Evolutionary conservation across 2,329 filamentous ascomycete genomes (phyloP).

Genomic region (Cladosporium sp.): DNA sequence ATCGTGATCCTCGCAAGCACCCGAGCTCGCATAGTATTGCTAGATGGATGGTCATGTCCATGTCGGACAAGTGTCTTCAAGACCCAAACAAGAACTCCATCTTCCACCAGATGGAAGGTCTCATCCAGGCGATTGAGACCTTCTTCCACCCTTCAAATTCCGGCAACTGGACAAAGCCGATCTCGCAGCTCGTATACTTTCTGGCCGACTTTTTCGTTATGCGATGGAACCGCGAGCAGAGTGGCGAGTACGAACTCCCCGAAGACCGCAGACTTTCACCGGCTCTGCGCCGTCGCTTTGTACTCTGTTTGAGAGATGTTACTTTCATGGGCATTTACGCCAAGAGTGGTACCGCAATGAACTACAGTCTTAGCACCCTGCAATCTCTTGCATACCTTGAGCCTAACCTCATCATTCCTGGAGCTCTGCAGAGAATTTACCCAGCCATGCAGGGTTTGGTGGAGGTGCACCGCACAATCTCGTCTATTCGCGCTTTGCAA

Average conservation of each 20-base stretch:
- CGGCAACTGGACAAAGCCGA: slow-evolving; percentile 81
- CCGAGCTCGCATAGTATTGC: slow-evolving; percentile 89
- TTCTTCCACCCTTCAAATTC: slow-evolving; percentile 99
- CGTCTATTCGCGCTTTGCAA: slow-evolving; percentile 85
- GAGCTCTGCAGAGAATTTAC: slow-evolving; percentile 91
- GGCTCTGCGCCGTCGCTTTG: slow-evolving; percentile 82
- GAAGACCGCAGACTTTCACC: slow-evolving; percentile 71
- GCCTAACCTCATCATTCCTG: slow-evolving; percentile 84
- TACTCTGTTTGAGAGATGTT: slow-evolving; percentile 81
- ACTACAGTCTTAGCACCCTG: slow-evolving; percentile 83
- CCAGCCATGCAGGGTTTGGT: slow-evolving; percentile 94
- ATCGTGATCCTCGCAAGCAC: slow-evolving; percentile 90
- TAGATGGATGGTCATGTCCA: slow-evolving; percentile 84
- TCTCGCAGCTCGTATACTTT: slow-evolving; percentile 88
- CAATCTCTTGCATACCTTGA: slow-evolving; percentile 88
- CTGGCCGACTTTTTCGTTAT: slow-evolving; percentile 95
- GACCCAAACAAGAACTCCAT: slow-evolving; percentile 64
- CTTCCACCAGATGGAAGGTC: slow-evolving; percentile 76
- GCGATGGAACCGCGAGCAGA: slow-evolving; percentile 93
- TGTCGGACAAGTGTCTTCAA: slow-evolving; percentile 78
- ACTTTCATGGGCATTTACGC: slow-evolving; percentile 98
- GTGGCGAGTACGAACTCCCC: slow-evolving; percentile 83
- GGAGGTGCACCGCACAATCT: slow-evolving; percentile 93
- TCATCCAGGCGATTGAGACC: slow-evolving; percentile 93
- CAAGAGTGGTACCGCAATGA: slow-evolving; percentile 87